Conservation (phyloP, 2,329 filamentous ascomycete genomes). For the Neofusicoccum ribis region DNA sequence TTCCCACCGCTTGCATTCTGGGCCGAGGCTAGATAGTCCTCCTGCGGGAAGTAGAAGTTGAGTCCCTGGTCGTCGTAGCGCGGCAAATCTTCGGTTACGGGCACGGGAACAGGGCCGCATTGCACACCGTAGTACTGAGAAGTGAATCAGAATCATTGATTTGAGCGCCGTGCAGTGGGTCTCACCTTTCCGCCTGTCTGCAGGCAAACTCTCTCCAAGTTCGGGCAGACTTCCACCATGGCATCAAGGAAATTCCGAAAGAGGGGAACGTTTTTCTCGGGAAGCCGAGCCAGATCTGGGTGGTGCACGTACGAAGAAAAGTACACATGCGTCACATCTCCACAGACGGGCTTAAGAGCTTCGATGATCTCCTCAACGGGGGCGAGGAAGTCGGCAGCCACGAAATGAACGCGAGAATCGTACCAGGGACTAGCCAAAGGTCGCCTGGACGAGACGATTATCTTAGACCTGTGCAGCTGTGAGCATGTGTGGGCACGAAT, state of each 20-base stretch:
- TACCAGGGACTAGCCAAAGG: constrained; percentile 25
- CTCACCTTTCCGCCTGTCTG: constrained; percentile 20
- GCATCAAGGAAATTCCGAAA: constrained; percentile 37
- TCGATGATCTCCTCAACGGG: not conserved
- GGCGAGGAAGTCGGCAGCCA: constrained; percentile 35
- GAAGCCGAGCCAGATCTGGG: constrained; percentile 31
- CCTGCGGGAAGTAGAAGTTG: constrained; percentile 24
- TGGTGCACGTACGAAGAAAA: constrained; percentile 37
- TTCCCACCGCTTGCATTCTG: constrained; percentile 26
- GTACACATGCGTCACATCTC: constrained; percentile 35
- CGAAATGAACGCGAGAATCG: constrained; percentile 35
- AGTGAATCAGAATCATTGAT: not conserved
- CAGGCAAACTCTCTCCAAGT: constrained; percentile 27
- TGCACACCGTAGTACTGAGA: constrained; percentile 21
- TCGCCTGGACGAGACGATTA: constrained; percentile 32
- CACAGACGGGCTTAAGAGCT: constrained; percentile 25
- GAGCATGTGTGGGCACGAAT: not conserved
- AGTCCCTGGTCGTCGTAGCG: constrained; percentile 4
- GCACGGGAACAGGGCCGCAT: constrained; percentile 20
- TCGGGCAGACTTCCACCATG: constrained; percentile 26
- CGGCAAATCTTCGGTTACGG: constrained; percentile 20
- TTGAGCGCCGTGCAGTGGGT: no score
- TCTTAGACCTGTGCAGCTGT: constrained; percentile 22
- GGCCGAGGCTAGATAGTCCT: constrained; percentile 20
- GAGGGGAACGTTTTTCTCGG: constrained; percentile 29